Percentiles rank a stretch among this genome's conserved stretches.
phyloP scores from a whole-genome alignment of 306 rosid genomes.

The Dalbergia oliveri region DNA sequence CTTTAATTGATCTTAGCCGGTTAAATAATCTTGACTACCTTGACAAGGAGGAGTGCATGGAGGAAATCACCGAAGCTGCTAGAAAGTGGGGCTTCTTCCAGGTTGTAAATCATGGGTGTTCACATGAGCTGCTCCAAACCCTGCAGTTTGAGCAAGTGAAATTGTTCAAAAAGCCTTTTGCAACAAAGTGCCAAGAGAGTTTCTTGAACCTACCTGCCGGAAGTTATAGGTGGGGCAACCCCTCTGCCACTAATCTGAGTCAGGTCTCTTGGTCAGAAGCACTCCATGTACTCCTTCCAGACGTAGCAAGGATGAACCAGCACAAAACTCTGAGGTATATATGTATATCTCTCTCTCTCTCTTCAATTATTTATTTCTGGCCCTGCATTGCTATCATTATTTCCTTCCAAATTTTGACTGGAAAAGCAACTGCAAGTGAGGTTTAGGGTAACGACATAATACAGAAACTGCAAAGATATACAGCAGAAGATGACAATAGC shows the following conservation, averaged over 20 bases:
- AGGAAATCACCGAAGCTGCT: constrained; percentile 66
- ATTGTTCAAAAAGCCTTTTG: constrained; percentile 61
- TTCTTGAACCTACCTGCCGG: constrained; percentile 56
- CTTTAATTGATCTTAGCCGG: constrained; percentile 61
- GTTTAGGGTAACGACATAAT: not conserved
- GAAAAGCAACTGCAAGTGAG: not conserved
- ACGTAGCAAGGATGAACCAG: constrained; percentile 53
- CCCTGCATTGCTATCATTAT: not conserved
- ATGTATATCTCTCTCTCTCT: too few species aligned
- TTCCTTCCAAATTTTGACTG: not conserved
- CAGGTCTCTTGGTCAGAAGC: constrained; percentile 87
- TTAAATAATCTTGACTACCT: constrained; percentile 19
- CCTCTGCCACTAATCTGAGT: constrained; percentile 52
- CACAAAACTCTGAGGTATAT: constrained; percentile 58
- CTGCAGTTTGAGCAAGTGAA: constrained; percentile 56
- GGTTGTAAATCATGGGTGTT: constrained; percentile 72
- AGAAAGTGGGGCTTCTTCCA: constrained; percentile 79
- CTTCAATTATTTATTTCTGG: too few species aligned
- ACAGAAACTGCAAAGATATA: too few species aligned
- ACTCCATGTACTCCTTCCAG: constrained; percentile 58
- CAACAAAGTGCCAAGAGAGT: constrained; percentile 41
- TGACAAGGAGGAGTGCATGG: constrained; percentile 61
- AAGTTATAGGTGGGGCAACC: constrained; percentile 77
- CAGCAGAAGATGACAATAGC: too few species aligned
- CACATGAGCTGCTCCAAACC: constrained; percentile 50